A percentile compares a stretch with the other conserved stretches of the same genome.
phyloP scores from a whole-genome alignment of 23 red algal genomes.

The Gracilaria gracilis region DNA sequence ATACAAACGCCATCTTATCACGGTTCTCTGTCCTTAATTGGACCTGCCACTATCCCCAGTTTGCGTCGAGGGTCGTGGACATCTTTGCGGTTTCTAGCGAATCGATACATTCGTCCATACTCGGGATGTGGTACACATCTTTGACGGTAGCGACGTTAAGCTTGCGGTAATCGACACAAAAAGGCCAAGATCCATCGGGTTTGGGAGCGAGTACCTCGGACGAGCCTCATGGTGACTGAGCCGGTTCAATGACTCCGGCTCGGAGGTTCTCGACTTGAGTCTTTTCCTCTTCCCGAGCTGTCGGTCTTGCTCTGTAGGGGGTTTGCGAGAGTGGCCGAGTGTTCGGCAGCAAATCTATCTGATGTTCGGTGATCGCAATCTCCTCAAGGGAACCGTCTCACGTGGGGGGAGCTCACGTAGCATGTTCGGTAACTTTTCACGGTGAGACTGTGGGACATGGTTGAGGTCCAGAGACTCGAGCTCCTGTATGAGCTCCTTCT shows the following conservation, averaged over 20 bases:
- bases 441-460: too few relatives aligned
- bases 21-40: not conserved
- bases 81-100: not conserved
- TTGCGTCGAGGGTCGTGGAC: not conserved
- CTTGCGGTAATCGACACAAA: not conserved
- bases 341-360: not conserved
- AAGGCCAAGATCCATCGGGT: not conserved
- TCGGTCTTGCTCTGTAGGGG: not conserved
- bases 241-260: constrained; percentile 14
- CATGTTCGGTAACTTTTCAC: not conserved
- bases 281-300: not conserved
- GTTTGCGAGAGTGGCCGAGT: not conserved
- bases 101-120: constrained; percentile 16
- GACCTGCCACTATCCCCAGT: not conserved
- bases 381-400: not conserved
- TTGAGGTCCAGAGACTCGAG: too few relatives aligned
- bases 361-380: constrained; percentile 6
- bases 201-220: not conserved
- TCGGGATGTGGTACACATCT: not conserved
- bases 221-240: not conserved
- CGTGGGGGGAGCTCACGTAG: not conserved
- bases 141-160: not conserved
- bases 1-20: not conserved
- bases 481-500: too few relatives aligned
- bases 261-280: not conserved